Base-by-base conservation (phyloP, 192 early-diverging fungal species). In the Backusella liffmaniae region DNA sequence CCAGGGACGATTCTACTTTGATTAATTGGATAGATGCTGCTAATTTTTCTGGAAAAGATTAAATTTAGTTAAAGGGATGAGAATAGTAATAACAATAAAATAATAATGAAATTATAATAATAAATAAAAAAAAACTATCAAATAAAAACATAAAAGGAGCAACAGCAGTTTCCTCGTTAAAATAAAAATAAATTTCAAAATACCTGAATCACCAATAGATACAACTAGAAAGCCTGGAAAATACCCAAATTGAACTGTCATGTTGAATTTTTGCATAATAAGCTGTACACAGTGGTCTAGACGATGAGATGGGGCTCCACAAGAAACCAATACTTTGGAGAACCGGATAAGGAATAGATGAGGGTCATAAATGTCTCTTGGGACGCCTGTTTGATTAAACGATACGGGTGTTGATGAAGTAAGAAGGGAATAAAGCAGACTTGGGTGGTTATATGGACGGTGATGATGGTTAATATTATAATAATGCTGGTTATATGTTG, bases 221-320 rank as follows among this genome's bases (percentile, higher is more conserved):
- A 76, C 66, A 5, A 76, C 44, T 15, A 76, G n/a, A 34, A 76
- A 76, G 9, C 74, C 74, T 37, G 74, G 74, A 69, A 76, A 76
- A 36, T 76, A 76, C 18, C 74, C 74, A 69, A 76, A 53, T 35
- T 76, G 74, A 16, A 49, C 74, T 59, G 34, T 49, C 18, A 76
- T 16, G 15, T 53, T 49, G 8, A 68, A 56, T 29, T 76, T 76
- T 16, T 70, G 30, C 26, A 53, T 26, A 37, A 76, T 30, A 26
- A 69, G 35, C 18, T 76, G 74, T 15, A 51, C 44, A n/a, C 74
- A 76, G 53, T 76, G 67, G 26, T 76, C 74, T 13, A 76, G 32
- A 9, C 74, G 74, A 76, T 76, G 74, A 18, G 67, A 76, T 8
- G 74, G 74, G 4, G 74, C 74, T 32, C 74, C 74, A 6, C 34